These are phyloP conservation scores for Serendipita vermifera DNA, from an alignment of 768 basidiomycete species.

Conservation along the genomic window DNA sequence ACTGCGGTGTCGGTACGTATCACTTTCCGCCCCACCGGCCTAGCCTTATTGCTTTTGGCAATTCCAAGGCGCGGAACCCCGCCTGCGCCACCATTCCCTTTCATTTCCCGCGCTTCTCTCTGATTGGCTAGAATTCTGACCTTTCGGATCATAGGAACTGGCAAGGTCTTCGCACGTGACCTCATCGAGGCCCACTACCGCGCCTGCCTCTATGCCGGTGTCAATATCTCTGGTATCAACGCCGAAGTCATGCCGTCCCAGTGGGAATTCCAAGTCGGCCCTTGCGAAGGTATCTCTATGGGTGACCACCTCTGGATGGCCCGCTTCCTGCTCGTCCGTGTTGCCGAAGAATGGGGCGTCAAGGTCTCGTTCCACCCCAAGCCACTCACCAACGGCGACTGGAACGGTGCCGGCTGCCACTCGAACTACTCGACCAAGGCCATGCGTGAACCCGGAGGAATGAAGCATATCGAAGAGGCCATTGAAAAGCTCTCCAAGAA, in stretches of 20 bases:
- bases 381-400: slow-evolving; percentile 79
- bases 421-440: slow-evolving; percentile 92
- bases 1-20: slow-evolving; percentile 88
- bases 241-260: slow-evolving; percentile 99
- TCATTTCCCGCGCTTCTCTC: slow-evolving; percentile 1
- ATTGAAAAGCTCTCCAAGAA: slow-evolving; percentile 86
- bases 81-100: too few species aligned
- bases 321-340: slow-evolving; percentile 86
- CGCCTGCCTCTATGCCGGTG: slow-evolving; percentile 83
- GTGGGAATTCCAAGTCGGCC: slow-evolving; percentile 99
- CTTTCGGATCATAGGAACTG: slow-evolving; percentile 48
- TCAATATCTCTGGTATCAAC: slow-evolving; percentile 99
- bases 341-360: slow-evolving; percentile 94
- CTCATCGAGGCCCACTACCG: slow-evolving; percentile 99
- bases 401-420: slow-evolving; percentile 99
- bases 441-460: slow-evolving; percentile 91
- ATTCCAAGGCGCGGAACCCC: too few species aligned
- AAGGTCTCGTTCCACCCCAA: slow-evolving; percentile 99
- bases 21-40: background rate
- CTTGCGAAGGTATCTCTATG: slow-evolving; percentile 95
- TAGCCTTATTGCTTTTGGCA: background rate
- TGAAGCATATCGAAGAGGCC: slow-evolving; percentile 80
- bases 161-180: slow-evolving; percentile 97
- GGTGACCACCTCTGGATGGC: slow-evolving; percentile 99
- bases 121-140: background rate